These are phyloP conservation scores for Henckelia pumila DNA, from an alignment of 257 asterid species.

Conservation along the genomic window DNA sequence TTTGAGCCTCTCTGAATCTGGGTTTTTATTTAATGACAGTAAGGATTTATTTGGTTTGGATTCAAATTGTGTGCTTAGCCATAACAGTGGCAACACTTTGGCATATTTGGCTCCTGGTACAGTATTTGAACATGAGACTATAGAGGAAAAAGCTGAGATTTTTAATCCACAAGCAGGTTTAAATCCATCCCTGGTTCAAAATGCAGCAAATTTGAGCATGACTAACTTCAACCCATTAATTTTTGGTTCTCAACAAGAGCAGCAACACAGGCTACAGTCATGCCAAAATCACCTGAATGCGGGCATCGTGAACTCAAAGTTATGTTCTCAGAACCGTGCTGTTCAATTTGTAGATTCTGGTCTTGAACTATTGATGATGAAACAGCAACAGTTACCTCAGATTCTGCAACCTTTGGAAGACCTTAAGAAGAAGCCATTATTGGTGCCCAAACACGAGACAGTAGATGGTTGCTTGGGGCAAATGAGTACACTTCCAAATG, in stretches of 20 bases:
- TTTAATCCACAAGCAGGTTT: slow-evolving; percentile 11
- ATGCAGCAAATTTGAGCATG: slow-evolving; percentile 3
- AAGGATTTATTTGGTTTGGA: slow-evolving; percentile 26
- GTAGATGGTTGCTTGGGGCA: not conserved
- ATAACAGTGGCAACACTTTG: slow-evolving; percentile 2
- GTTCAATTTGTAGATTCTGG: slow-evolving; percentile 17
- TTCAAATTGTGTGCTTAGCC: slow-evolving; percentile 12
- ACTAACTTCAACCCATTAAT: not conserved
- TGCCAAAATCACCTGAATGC: not conserved
- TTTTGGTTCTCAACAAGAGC: slow-evolving; percentile 4
- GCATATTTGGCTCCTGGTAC: slow-evolving; percentile 12
- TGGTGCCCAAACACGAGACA: slow-evolving; percentile 13
- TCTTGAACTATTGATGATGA: not conserved
- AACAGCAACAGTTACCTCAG: slow-evolving; percentile 11
- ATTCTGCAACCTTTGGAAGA: slow-evolving; percentile 7
- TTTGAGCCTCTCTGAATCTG: slow-evolving; percentile 19
- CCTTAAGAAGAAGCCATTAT: slow-evolving; percentile 3
- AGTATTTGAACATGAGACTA: slow-evolving; percentile 3
- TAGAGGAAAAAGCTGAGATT: slow-evolving; percentile 15
- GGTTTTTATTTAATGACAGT: slow-evolving; percentile 15
- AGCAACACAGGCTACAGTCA: not conserved
- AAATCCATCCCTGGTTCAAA: slow-evolving; percentile 1
- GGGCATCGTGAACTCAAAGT: slow-evolving; percentile 1
- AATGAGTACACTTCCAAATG: not conserved
- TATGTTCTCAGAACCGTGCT: not conserved